Conservation (phyloP, 2,329 filamentous ascomycete species). For the Geosmithia morbida region DNA sequence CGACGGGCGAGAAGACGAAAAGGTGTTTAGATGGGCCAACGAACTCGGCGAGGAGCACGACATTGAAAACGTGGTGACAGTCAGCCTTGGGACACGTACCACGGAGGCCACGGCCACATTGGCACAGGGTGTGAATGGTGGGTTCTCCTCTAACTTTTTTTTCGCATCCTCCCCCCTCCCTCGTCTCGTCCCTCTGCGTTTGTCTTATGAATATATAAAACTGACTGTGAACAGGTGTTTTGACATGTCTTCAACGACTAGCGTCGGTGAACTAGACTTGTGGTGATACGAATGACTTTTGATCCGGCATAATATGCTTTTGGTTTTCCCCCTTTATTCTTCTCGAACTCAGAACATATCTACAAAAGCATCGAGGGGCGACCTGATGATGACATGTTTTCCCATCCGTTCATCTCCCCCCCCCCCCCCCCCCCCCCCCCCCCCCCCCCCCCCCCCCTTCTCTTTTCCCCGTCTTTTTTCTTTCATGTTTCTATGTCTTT, state of each 20-base stretch:
- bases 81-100: constrained; percentile 75
- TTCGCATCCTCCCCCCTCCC: too few species aligned
- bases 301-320: neutral
- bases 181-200: too few species aligned
- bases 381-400: neutral
- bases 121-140: constrained; percentile 85
- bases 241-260: constrained; percentile 27
- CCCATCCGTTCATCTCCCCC: too few species aligned
- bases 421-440: too few species aligned
- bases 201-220: too few species aligned
- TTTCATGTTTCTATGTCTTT: neutral
- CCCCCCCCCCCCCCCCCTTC: too few species aligned
- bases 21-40: constrained; percentile 91
- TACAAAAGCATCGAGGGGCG: neutral
- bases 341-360: neutral
- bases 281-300: neutral
- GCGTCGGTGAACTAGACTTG: constrained; percentile 6
- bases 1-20: constrained; percentile 85
- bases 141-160: constrained; percentile 17
- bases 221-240: constrained; percentile 17
- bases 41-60: constrained; percentile 37
- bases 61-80: constrained; percentile 48
- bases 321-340: neutral
- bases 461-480: neutral
- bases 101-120: constrained; percentile 77